Evolutionary conservation across 306 rosid genomes (phyloP).

Genomic region (Cucurbita argyrosperma): DNA sequence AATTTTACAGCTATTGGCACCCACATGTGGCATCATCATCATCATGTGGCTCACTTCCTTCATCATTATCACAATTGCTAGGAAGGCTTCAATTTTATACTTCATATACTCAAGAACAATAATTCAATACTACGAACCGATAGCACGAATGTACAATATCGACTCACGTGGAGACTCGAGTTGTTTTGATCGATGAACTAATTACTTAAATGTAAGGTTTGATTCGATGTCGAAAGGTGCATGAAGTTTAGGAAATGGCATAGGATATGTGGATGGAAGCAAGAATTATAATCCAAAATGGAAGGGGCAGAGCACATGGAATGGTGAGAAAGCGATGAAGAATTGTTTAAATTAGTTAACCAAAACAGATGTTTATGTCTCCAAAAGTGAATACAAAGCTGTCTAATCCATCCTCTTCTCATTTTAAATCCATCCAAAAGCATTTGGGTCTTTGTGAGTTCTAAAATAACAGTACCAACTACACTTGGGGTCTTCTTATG

Average conservation of each 20-base stretch:
- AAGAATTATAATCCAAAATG: not conserved
- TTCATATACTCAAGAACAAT: not conserved
- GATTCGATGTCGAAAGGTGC: too few species aligned
- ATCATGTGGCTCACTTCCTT: not conserved
- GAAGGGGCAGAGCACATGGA: not conserved
- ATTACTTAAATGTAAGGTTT: too few species aligned
- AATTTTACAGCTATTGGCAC: not conserved
- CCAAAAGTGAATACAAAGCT: slow-evolving; percentile 5
- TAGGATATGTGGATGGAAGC: not conserved
- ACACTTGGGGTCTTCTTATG: not conserved
- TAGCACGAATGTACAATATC: too few species aligned
- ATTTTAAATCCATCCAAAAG: not conserved
- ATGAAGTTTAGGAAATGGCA: too few species aligned
- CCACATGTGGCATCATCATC: not conserved
- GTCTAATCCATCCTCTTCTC: not conserved
- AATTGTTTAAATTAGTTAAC: not conserved
- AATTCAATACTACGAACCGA: not conserved
- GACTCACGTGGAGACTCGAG: too few species aligned
- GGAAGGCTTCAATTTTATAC: not conserved
- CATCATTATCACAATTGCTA: not conserved
- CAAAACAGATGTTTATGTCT: slow-evolving; percentile 3
- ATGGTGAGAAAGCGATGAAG: not conserved
- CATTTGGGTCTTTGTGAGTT: not conserved
- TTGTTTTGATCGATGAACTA: too few species aligned
- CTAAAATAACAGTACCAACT: not conserved